Percentiles rank a stretch among this genome's conserved stretches.
Conservation (phyloP, 768 basidiomycete species). For the Mycena maculata region DNA sequence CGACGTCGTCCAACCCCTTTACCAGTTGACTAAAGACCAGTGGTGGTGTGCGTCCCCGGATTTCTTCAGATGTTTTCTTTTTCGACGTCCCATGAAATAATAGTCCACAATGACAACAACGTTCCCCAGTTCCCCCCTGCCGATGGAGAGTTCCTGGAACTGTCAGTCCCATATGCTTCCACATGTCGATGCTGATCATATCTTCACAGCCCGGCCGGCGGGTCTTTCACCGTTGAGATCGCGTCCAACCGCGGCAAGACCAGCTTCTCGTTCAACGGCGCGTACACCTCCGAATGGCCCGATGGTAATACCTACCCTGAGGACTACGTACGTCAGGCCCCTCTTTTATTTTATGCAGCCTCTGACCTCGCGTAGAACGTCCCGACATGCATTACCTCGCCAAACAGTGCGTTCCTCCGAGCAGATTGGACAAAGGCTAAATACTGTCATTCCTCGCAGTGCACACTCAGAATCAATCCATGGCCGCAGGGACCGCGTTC, state of each 20-base stretch:
- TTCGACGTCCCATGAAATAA: conserved; percentile 17
- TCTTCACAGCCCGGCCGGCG: conserved; percentile 55
- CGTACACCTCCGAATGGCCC: conserved; percentile 55
- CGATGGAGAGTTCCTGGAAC: conserved; percentile 53
- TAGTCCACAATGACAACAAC: conserved; percentile 51
- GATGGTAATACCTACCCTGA: conserved; percentile 58
- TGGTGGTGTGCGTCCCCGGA: conserved; percentile 58
- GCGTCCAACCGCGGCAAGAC: conserved; percentile 63
- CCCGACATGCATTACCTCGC: conserved; percentile 56
- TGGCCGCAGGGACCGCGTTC: conserved; percentile 66
- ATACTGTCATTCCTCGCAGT: conserved; percentile 45
- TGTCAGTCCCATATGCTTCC: conserved; percentile 46
- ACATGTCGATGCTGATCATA: background rate
- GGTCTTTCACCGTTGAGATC: conserved; percentile 60
- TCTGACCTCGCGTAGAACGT: conserved; percentile 44
- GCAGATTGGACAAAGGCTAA: background rate
- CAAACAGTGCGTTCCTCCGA: conserved; percentile 55
- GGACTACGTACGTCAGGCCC: conserved; percentile 52
- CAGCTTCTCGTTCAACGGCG: conserved; percentile 54
- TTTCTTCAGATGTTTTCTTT: background rate
- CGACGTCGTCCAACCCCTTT: conserved; percentile 55
- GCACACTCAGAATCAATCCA: conserved; percentile 63
- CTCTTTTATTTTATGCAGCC: background rate
- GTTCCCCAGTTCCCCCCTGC: conserved; percentile 57
- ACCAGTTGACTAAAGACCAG: conserved; percentile 50